Evolutionary conservation across 768 basidiomycete genomes (phyloP).

Genomic region (Mycena amicta): DNA sequence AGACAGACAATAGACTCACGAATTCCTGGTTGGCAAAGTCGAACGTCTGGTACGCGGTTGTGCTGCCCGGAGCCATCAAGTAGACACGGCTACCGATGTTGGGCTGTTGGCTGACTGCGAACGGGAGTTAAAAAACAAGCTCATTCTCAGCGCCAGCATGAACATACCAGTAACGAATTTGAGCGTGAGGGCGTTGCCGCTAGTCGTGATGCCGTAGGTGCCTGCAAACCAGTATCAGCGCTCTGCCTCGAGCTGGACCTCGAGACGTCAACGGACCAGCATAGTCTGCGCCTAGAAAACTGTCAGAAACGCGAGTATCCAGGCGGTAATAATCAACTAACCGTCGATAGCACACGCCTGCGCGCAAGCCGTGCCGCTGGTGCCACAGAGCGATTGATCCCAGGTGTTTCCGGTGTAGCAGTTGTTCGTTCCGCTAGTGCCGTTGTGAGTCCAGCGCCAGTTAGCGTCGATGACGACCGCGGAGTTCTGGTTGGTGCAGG

Average conservation of each 20-base stretch:
- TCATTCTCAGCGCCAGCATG: background rate
- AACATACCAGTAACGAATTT: slow-evolving; percentile 42
- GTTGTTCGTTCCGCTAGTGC: slow-evolving; percentile 36
- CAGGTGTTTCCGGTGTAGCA: slow-evolving; percentile 58
- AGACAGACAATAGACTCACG: slow-evolving; percentile 14
- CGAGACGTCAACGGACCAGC: too few relatives aligned
- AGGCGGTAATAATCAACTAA: slow-evolving; percentile 43
- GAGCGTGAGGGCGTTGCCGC: slow-evolving; percentile 46
- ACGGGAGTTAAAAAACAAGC: slow-evolving; percentile 10
- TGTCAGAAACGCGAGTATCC: too few relatives aligned
- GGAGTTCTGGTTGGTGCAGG: slow-evolving; percentile 32
- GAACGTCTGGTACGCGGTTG: slow-evolving; percentile 49
- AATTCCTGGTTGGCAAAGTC: slow-evolving; percentile 59
- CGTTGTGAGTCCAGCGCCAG: slow-evolving; percentile 51
- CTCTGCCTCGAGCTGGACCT: too few relatives aligned
- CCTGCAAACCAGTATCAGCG: slow-evolving; percentile 23
- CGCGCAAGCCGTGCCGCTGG: slow-evolving; percentile 51
- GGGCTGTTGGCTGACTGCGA: slow-evolving; percentile 27
- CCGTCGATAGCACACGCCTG: slow-evolving; percentile 45
- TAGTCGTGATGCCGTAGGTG: slow-evolving; percentile 54
- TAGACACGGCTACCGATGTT: slow-evolving; percentile 47
- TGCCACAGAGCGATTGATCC: slow-evolving; percentile 48
- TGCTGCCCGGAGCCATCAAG: slow-evolving; percentile 47
- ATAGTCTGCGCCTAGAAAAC: slow-evolving; percentile 41
- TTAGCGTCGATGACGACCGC: slow-evolving; percentile 49